Percentiles rank a stretch among this genome's conserved stretches.
phyloP scores from a whole-genome alignment of 345 rosid species.

The Lumnitzera littorea region DNA sequence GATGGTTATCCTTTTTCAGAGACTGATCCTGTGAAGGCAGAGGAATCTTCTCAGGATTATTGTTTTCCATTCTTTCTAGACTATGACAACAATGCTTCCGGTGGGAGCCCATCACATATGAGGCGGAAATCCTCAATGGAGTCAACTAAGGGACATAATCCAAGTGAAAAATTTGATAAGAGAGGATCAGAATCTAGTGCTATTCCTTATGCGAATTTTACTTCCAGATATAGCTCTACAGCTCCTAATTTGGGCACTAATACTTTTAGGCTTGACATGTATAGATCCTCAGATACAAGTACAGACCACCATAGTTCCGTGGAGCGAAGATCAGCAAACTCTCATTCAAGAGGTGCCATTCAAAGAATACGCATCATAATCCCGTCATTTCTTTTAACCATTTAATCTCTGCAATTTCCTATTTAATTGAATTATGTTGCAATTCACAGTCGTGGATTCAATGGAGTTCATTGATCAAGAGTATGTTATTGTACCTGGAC shows the following conservation, averaged over 20 bases:
- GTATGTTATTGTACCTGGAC: conserved; percentile 80
- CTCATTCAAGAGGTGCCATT: conserved; percentile 46
- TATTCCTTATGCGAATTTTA: conserved; percentile 25
- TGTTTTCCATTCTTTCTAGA: conserved; percentile 80
- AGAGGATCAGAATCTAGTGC: conserved; percentile 37
- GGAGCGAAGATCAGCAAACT: conserved; percentile 34
- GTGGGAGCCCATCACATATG: conserved; percentile 61
- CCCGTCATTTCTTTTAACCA: neutral
- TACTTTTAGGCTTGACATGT: conserved; percentile 31
- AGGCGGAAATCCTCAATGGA: conserved; percentile 37
- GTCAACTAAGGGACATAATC: conserved; percentile 43
- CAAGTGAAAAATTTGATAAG: conserved; percentile 35
- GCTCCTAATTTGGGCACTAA: conserved; percentile 28
- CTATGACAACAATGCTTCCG: conserved; percentile 72
- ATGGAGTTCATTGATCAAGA: conserved; percentile 86
- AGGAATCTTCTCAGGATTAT: conserved; percentile 70
- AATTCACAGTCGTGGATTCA: conserved; percentile 53
- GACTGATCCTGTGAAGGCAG: conserved; percentile 37
- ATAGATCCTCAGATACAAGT: conserved; percentile 34
- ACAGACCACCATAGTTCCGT: conserved; percentile 30
- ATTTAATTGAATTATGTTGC: neutral
- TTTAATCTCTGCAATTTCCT: neutral
- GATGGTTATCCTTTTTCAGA: conserved; percentile 46
- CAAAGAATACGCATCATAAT: neutral
- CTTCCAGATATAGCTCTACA: conserved; percentile 33